Evolutionary conservation across 73 alveolate genomes (phyloP).

Genomic region (Uronychia binucleata): DNA sequence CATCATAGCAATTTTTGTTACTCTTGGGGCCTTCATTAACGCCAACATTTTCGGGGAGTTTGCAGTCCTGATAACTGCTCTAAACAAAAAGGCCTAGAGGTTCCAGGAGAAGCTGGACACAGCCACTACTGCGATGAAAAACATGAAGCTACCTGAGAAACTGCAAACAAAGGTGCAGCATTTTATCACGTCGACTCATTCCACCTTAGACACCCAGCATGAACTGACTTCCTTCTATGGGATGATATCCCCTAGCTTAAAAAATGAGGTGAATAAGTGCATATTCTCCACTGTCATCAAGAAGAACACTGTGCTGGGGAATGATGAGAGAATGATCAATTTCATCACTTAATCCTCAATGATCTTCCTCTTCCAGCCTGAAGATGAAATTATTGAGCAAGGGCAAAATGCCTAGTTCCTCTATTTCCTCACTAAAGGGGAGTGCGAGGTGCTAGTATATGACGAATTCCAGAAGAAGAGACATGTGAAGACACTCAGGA

Average conservation of each 20-base stretch:
- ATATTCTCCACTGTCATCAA: constrained; percentile 29
- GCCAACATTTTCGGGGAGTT: constrained; percentile 65
- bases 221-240: constrained; percentile 32
- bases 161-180: constrained; percentile 21
- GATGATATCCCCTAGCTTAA: constrained; percentile 12
- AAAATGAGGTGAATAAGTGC: constrained; percentile 22
- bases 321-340: constrained; percentile 20
- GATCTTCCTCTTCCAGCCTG: constrained; percentile 28
- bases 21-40: constrained; percentile 61
- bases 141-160: constrained; percentile 42
- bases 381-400: constrained; percentile 60
- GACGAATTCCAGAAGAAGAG: constrained; percentile 10
- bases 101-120: constrained; percentile 34
- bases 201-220: constrained; percentile 29
- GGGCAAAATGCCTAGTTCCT: constrained; percentile 39
- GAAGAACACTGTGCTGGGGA: constrained; percentile 37
- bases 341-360: neutral
- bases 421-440: constrained; percentile 25
- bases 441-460: constrained; percentile 5
- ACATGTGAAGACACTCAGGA: constrained; percentile 13
- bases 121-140: constrained; percentile 59
- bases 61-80: constrained; percentile 35
- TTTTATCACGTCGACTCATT: constrained; percentile 28
- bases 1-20: constrained; percentile 27
- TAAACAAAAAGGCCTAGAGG: constrained; percentile 15